Conservation (phyloP, 345 rosid genomes). For the Corchorus olitorius region DNA sequence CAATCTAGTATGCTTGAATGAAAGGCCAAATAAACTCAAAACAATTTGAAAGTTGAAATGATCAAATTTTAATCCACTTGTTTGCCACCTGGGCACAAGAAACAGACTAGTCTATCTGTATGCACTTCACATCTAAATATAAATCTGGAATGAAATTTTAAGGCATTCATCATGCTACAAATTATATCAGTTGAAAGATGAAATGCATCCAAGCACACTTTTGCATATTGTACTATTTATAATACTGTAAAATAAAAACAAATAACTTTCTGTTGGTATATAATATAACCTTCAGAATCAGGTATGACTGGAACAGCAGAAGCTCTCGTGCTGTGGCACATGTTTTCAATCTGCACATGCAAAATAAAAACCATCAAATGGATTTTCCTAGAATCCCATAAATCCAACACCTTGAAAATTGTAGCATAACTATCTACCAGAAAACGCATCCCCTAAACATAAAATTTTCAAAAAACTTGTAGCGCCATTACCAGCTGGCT, state of each 20-base stretch:
- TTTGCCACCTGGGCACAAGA: too few species aligned
- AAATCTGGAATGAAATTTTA: background rate
- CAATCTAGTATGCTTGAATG: too few species aligned
- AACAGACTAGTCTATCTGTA: too few species aligned
- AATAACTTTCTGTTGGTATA: background rate
- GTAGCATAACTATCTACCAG: background rate
- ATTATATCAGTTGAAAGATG: background rate
- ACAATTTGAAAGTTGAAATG: too few species aligned
- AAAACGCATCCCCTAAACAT: background rate
- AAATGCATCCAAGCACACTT: background rate
- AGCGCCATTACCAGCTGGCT: too few species aligned
- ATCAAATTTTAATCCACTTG: too few species aligned
- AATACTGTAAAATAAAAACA: conserved; percentile 12
- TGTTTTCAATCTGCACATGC: conserved; percentile 70
- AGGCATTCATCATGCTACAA: background rate
- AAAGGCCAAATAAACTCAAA: too few species aligned
- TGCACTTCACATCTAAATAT: too few species aligned
- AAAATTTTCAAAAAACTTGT: background rate
- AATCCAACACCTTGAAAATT: background rate
- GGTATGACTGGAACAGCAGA: conserved; percentile 89
- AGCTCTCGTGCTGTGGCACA: conserved; percentile 73
- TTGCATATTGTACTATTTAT: background rate
- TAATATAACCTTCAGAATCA: conserved; percentile 78
- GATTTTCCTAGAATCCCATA: background rate
- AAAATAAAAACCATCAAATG: conserved; percentile 9